Evolutionary conservation across 2,329 filamentous ascomycete genomes (phyloP).

Genomic region (Pseudocercospora vitis): DNA sequence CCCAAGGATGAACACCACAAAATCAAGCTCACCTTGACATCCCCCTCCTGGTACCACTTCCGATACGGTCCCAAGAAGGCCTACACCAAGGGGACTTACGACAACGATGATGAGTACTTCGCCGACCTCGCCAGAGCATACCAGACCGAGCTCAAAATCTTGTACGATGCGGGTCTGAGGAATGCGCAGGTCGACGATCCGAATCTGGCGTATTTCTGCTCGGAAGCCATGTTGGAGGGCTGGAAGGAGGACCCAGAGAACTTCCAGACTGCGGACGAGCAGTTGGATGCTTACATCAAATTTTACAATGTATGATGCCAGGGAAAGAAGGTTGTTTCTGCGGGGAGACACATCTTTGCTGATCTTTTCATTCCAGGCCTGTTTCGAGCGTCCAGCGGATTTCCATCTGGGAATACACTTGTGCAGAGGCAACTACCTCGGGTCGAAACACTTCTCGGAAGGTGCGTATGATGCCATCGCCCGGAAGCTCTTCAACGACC

Average conservation of each 20-base stretch:
- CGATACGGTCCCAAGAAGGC: constrained; percentile 57
- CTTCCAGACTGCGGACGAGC: constrained; percentile 65
- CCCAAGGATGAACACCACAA: constrained; percentile 62
- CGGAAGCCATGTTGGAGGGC: constrained; percentile 67
- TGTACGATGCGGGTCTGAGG: constrained; percentile 48
- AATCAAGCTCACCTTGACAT: constrained; percentile 50
- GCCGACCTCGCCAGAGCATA: constrained; percentile 50
- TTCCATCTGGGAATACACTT: constrained; percentile 53
- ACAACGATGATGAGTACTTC: constrained; percentile 50
- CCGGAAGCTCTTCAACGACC: background rate
- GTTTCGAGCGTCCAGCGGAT: constrained; percentile 59
- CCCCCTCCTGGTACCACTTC: constrained; percentile 59
- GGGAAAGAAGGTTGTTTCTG: too few relatives aligned
- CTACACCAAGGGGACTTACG: constrained; percentile 49
- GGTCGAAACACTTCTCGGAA: background rate
- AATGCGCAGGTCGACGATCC: constrained; percentile 54
- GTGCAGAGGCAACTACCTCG: constrained; percentile 7
- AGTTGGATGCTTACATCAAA: constrained; percentile 72
- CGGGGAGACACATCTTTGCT: background rate
- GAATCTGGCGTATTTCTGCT: constrained; percentile 65
- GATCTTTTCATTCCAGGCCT: constrained; percentile 43
- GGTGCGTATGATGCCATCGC: constrained; percentile 8
- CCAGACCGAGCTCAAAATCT: constrained; percentile 47
- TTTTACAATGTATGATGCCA: constrained; percentile 68
- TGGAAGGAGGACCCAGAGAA: constrained; percentile 69